These are phyloP conservation scores for Moesziomyces antarcticus DNA, from an alignment of 1,284 basidiomycete species.

Conservation along the genomic window DNA sequence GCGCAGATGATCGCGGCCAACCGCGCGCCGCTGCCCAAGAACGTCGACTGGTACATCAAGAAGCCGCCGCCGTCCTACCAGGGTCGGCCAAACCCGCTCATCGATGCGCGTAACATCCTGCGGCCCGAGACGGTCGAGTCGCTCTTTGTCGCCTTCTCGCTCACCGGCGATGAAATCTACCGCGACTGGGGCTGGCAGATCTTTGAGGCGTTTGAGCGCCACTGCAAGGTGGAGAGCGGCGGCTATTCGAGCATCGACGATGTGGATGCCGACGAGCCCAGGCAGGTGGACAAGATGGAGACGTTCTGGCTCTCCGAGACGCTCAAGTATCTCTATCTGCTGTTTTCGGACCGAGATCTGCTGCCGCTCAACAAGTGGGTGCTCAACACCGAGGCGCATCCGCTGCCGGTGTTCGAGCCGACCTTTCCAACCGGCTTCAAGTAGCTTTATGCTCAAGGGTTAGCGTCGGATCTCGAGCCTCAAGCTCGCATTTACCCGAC, in stretches of 20 bases:
- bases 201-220: slow-evolving; percentile 86
- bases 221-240: slow-evolving; percentile 79
- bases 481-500: no score
- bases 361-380: slow-evolving; percentile 79
- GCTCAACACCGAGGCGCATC: slow-evolving; percentile 77
- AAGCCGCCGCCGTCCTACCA: slow-evolving; percentile 41
- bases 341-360: slow-evolving; percentile 80
- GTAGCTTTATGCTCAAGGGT: not conserved
- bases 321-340: slow-evolving; percentile 90
- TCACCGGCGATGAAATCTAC: slow-evolving; percentile 85
- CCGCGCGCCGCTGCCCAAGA: slow-evolving; percentile 21
- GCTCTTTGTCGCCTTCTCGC: slow-evolving; percentile 84
- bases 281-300: slow-evolving; percentile 89
- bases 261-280: slow-evolving; percentile 74
- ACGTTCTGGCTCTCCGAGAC: slow-evolving; percentile 83
- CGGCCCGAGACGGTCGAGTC: slow-evolving; percentile 95
- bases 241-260: slow-evolving; percentile 87
- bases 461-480: no score
- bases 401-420: slow-evolving; percentile 62
- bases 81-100: slow-evolving; percentile 70
- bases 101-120: slow-evolving; percentile 85
- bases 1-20: slow-evolving; percentile 22
- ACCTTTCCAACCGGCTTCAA: slow-evolving; percentile 47
- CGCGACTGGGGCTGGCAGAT: slow-evolving; percentile 88
- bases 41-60: slow-evolving; percentile 65